phyloP scores from a whole-genome alignment of 1,139 yeast species.

The Blastobotrys indianensis region DNA sequence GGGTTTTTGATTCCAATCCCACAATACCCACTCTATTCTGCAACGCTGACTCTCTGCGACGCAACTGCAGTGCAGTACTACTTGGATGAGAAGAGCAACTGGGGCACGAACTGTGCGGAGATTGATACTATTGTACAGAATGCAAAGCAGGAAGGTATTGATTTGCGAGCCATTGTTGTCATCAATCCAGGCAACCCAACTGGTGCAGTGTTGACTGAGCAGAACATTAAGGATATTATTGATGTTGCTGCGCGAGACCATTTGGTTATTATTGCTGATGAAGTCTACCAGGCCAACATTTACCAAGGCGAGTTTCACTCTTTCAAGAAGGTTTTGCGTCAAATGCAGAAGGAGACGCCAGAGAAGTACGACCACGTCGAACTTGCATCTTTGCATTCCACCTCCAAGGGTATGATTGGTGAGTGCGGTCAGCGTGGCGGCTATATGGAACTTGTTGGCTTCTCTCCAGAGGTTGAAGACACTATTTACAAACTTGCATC shows the following conservation, averaged over 20 bases:
- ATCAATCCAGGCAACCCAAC: conserved; percentile 99
- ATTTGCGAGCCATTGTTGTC: conserved; percentile 76
- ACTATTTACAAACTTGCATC: conserved; percentile 80
- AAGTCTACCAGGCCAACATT: conserved; percentile 91
- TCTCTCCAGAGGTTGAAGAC: conserved; percentile 60
- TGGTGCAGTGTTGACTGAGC: conserved; percentile 66
- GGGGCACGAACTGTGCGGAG: conserved; percentile 75
- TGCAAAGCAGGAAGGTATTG: conserved; percentile 49
- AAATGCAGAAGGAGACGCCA: conserved; percentile 48
- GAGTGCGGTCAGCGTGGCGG: conserved; percentile 99
- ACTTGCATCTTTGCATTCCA: conserved; percentile 88
- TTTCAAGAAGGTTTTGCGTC: conserved; percentile 44
- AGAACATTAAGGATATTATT: conserved; percentile 64
- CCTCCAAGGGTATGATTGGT: conserved; percentile 94
- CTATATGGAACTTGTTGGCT: conserved; percentile 88
- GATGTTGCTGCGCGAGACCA: conserved; percentile 79
- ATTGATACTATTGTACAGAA: conserved; percentile 53
- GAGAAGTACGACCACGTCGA: conserved; percentile 65
- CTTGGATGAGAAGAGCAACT: conserved; percentile 68
- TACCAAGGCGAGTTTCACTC: conserved; percentile 54
- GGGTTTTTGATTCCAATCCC: conserved; percentile 96
- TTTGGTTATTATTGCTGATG: conserved; percentile 90
- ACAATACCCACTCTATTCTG: conserved; percentile 94
- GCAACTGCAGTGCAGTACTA: conserved; percentile 84
- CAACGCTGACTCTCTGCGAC: conserved; percentile 75